phyloP scores from a whole-genome alignment of 345 rosid genomes.

The Lumnitzera racemosa region DNA sequence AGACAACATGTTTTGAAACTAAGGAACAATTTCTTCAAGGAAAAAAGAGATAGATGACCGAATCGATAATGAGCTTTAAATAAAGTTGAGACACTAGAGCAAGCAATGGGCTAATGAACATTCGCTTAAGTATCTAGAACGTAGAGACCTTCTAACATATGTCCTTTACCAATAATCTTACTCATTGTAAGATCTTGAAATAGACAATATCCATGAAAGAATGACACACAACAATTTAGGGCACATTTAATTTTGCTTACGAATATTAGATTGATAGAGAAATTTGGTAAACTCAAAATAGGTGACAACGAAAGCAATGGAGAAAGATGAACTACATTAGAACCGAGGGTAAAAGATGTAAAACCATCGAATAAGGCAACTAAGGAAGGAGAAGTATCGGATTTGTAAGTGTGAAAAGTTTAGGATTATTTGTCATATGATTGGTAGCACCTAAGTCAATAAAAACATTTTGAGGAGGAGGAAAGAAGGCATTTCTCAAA shows the following conservation, averaged over 20 bases:
- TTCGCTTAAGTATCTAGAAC: neutral
- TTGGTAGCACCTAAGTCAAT: too few relatives aligned
- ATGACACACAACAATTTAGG: slow-evolving; percentile 1
- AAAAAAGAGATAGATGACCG: neutral
- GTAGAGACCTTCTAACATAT: neutral
- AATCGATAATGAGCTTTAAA: neutral
- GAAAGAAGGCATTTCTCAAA: too few relatives aligned
- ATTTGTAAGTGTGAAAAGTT: too few relatives aligned
- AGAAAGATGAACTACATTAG: too few relatives aligned
- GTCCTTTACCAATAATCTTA: neutral
- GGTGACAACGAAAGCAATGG: too few relatives aligned
- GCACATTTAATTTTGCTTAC: neutral
- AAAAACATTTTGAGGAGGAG: too few relatives aligned
- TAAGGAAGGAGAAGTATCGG: too few relatives aligned
- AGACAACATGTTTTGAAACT: neutral
- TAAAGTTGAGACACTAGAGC: neutral
- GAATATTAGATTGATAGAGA: neutral
- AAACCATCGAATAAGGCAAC: too few relatives aligned
- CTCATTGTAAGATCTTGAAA: neutral
- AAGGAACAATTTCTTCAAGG: neutral
- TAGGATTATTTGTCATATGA: too few relatives aligned
- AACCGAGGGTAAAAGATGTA: too few relatives aligned
- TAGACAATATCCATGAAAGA: neutral
- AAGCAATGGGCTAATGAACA: neutral
- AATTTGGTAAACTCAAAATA: neutral